Evolutionary conservation across 345 rosid genomes (phyloP).

Genomic region (Brassica rapa): DNA sequence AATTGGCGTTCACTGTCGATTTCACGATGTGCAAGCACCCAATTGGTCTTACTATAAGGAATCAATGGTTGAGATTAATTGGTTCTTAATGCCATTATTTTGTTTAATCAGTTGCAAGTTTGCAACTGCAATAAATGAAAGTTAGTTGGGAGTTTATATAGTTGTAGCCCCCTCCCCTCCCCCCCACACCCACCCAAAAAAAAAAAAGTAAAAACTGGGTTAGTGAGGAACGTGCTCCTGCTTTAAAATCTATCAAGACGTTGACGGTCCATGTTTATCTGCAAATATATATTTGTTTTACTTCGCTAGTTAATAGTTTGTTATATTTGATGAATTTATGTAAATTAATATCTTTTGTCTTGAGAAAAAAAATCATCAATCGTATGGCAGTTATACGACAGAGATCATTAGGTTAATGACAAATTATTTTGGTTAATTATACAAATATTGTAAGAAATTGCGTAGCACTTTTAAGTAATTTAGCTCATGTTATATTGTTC

Average conservation of each 20-base stretch:
- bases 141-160: conserved; percentile 34
- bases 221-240: conserved; percentile 40
- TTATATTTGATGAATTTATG: conserved; percentile 14
- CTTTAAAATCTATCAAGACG: conserved; percentile 30
- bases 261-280: conserved; percentile 28
- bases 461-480: conserved; percentile 1
- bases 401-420: background rate
- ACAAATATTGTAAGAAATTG: background rate
- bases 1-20: conserved; percentile 1
- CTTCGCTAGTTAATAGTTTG: background rate
- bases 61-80: conserved; percentile 17
- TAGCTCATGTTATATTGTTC: background rate
- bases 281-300: background rate
- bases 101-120: conserved; percentile 6
- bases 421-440: background rate
- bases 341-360: conserved; percentile 1
- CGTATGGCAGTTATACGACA: conserved; percentile 23
- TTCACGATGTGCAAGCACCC: conserved; percentile 11
- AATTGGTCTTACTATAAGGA: conserved; percentile 18
- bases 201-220: conserved; percentile 25
- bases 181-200: too few relatives aligned
- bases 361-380: background rate
- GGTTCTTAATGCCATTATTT: background rate
- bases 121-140: conserved; percentile 25
- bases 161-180: conserved; percentile 1